Evolutionary conservation across 768 basidiomycete genomes (phyloP).

Genomic region (Auriscalpium vulgare): DNA sequence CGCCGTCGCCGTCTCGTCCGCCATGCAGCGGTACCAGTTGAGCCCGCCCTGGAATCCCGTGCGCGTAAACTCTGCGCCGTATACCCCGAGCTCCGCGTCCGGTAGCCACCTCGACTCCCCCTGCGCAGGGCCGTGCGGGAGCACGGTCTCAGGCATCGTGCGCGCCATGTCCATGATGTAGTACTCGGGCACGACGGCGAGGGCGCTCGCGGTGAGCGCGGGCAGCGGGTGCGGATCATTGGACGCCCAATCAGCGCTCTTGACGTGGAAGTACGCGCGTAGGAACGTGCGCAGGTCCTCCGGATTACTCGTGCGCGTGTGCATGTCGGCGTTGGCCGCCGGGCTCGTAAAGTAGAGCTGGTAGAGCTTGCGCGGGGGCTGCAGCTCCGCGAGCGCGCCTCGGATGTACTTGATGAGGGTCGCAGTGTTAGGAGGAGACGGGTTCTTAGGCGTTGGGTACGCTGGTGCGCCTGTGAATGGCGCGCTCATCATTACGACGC

Average conservation of each 20-base stretch:
- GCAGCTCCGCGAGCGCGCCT: conserved; percentile 28
- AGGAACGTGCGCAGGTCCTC: conserved; percentile 40
- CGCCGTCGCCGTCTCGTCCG: conserved; percentile 23
- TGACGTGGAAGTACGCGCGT: conserved; percentile 49
- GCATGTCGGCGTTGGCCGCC: conserved; percentile 39
- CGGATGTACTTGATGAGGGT: conserved; percentile 10
- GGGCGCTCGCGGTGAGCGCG: conserved; percentile 23
- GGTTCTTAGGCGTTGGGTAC: conserved; percentile 11
- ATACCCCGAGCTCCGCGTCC: conserved; percentile 40
- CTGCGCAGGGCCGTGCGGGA: conserved; percentile 25
- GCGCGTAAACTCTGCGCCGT: conserved; percentile 38
- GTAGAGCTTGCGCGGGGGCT: conserved; percentile 53
- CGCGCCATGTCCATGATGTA: conserved; percentile 51
- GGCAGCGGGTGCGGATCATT: conserved; percentile 35
- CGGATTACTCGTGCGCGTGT: conserved; percentile 24
- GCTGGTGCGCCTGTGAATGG: conserved; percentile 42
- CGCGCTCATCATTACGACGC: conserved; percentile 52
- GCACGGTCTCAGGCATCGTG: conserved; percentile 45
- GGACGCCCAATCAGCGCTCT: conserved; percentile 45
- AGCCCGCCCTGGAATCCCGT: conserved; percentile 61
- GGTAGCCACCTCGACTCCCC: conserved; percentile 37
- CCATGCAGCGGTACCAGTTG: conserved; percentile 43
- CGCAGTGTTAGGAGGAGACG: background rate
- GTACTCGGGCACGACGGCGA: conserved; percentile 44
- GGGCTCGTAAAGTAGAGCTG: conserved; percentile 39